Conservation (phyloP, 2,329 filamentous ascomycete species). For the Penicillium hordei region DNA sequence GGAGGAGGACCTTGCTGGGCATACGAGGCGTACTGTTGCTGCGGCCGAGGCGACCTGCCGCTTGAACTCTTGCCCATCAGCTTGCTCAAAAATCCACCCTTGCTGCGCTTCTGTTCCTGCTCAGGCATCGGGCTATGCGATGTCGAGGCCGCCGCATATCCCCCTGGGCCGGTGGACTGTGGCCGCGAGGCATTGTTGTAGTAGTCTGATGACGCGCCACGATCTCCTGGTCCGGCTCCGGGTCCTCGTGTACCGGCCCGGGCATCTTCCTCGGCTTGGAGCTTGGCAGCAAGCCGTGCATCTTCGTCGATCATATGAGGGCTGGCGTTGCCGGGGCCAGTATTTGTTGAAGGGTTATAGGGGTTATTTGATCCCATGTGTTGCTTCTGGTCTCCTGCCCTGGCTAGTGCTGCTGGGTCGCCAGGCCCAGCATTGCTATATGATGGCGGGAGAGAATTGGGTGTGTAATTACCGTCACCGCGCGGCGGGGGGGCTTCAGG, state of each 20-base stretch:
- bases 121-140: constrained; percentile 31
- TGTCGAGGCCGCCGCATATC: constrained; percentile 8
- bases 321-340: constrained; percentile 1
- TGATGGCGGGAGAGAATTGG: constrained; percentile 47
- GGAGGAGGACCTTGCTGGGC: constrained; percentile 29
- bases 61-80: constrained; percentile 49
- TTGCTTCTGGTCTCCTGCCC: constrained; percentile 46
- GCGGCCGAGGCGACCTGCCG: constrained; percentile 20
- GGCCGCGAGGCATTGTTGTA: constrained; percentile 38
- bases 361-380: constrained; percentile 68
- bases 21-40: constrained; percentile 29
- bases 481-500: constrained; percentile 66
- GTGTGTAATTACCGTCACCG: constrained; percentile 40
- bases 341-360: constrained; percentile 49
- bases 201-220: constrained; percentile 49
- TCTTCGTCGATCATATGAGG: constrained; percentile 59
- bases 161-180: constrained; percentile 14
- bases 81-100: constrained; percentile 53
- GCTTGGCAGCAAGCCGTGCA: constrained; percentile 68
- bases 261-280: constrained; percentile 82
- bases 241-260: constrained; percentile 43
- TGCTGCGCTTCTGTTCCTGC: constrained; percentile 42
- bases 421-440: constrained; percentile 61
- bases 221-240: constrained; percentile 4
- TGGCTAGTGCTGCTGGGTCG: constrained; percentile 39